These are phyloP conservation scores for Globisporangium perplexum DNA, from an alignment of 352 stramenopile genomes.

Conservation along the genomic window DNA sequence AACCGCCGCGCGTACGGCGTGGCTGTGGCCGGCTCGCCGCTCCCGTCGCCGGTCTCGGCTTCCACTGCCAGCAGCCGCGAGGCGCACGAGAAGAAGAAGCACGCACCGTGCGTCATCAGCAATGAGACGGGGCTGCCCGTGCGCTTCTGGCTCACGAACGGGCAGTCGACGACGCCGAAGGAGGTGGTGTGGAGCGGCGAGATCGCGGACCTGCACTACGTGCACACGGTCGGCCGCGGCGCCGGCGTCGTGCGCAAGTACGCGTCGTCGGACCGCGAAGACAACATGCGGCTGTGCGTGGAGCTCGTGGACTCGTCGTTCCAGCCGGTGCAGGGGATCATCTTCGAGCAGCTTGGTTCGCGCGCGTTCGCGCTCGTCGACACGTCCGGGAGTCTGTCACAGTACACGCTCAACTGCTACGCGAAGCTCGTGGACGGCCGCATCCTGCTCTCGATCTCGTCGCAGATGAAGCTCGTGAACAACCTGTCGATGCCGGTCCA, in stretches of 20 bases:
- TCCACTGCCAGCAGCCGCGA: slow-evolving; percentile 14
- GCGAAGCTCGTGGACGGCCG: slow-evolving; percentile 69
- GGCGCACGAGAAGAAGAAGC: slow-evolving; percentile 26
- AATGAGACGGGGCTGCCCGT: slow-evolving; percentile 73
- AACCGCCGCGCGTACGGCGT: slow-evolving; percentile 25
- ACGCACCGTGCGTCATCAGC: slow-evolving; percentile 68
- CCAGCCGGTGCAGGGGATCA: slow-evolving; percentile 71
- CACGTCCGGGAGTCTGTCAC: slow-evolving; percentile 36
- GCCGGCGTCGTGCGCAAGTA: slow-evolving; percentile 70
- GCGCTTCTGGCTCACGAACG: slow-evolving; percentile 65
- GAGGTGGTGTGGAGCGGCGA: slow-evolving; percentile 35
- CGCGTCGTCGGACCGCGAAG: slow-evolving; percentile 45
- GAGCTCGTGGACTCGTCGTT: slow-evolving; percentile 55
- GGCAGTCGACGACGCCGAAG: slow-evolving; percentile 24
- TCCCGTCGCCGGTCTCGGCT: slow-evolving; percentile 4
- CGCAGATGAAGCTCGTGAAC: slow-evolving; percentile 72
- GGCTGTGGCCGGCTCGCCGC: slow-evolving; percentile 10
- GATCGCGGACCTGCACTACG: slow-evolving; percentile 59
- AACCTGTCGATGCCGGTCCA: slow-evolving; percentile 62
- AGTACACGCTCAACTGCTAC: slow-evolving; percentile 55
- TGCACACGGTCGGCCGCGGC: slow-evolving; percentile 49
- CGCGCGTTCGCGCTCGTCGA: slow-evolving; percentile 64
- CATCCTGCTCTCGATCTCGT: slow-evolving; percentile 75
- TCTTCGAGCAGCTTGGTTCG: slow-evolving; percentile 71
- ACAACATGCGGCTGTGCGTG: slow-evolving; percentile 56